Conservation (phyloP, 129 eudicot species). For the Heracleum sosnowskyi region DNA sequence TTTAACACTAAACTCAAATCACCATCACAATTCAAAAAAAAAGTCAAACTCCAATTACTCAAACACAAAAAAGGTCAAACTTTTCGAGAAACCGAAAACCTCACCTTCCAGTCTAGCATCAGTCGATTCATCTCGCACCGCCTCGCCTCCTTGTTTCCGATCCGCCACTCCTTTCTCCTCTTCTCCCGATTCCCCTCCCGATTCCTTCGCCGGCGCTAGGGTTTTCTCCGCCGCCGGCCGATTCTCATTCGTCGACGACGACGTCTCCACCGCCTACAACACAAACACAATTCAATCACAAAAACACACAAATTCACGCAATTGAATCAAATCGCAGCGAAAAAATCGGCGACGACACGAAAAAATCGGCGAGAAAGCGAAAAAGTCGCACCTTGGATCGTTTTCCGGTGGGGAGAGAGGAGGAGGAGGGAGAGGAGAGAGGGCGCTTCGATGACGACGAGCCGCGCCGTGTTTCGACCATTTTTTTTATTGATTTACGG, state of each 20-base stretch:
- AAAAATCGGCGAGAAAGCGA: background rate
- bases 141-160: constrained; percentile 41
- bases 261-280: constrained; percentile 51
- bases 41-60: background rate
- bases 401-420: constrained; percentile 56
- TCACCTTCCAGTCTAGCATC: constrained; percentile 44
- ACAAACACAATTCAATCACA: constrained; percentile 10
- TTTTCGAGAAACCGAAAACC: constrained; percentile 15
- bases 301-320: background rate
- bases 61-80: background rate
- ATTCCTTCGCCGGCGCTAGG: constrained; percentile 37
- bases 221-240: constrained; percentile 24
- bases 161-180: constrained; percentile 71
- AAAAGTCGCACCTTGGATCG: constrained; percentile 54
- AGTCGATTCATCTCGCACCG: constrained; percentile 38
- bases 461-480: constrained; percentile 82
- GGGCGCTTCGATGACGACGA: constrained; percentile 75
- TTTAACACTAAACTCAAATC: background rate
- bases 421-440: constrained; percentile 46
- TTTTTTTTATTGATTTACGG: constrained; percentile 26
- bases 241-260: constrained; percentile 46
- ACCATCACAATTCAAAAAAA: background rate
- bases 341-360: background rate
- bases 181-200: constrained; percentile 42
- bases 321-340: background rate